Evolutionary conservation across 129 eudicot genomes (phyloP), one percentile per base, ranked within the genome.

Genomic region (Solidago caesia): DNA sequence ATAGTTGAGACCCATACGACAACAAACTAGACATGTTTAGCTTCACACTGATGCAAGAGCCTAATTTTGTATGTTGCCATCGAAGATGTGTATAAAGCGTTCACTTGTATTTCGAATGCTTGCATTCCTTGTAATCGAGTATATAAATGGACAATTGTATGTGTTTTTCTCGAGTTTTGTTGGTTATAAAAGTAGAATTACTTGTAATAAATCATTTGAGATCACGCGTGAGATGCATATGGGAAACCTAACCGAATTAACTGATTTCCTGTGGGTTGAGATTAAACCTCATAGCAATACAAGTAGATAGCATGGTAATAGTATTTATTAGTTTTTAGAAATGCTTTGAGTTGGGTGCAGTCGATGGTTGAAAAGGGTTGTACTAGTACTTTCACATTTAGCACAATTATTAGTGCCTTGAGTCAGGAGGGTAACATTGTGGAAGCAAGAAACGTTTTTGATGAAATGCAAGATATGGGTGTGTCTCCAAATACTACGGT

Each of bases 401-500:
- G 82, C 56, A 83, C 92, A 0, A 13, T 94, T 67, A 87, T 94
- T 15, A 85, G 71, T 67, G 91, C 91, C 44, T 81, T 87, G 62
- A 79, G 91, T 77, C 90, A 82, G 81, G 91, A 87, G 76, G 99
- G 99, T 74, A 88, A 94, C 59, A 64, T 87, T 62, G 74, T 62
- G 3, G 86, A 82, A 69, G 99, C 99, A 70, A 88, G 88, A 70
- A 81, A 83, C 6, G 39, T 87, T 41, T 88, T 90, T 66, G 88
- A 86, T 42, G 70, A 58, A 73, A 85, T 91, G 87, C 82, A 55
- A 55, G 87, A 76, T 74, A 72, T 85, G 77, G 88, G 92, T 29
- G 75, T 85, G 12, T 60, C 41, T 42, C 96, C 91, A 8, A 88
- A 42, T 79, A 81, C 90, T 47, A 55, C 6, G 1, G 71, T 81